phyloP scores from a whole-genome alignment of 1,284 basidiomycete genomes.

The Puccinia polysora region DNA sequence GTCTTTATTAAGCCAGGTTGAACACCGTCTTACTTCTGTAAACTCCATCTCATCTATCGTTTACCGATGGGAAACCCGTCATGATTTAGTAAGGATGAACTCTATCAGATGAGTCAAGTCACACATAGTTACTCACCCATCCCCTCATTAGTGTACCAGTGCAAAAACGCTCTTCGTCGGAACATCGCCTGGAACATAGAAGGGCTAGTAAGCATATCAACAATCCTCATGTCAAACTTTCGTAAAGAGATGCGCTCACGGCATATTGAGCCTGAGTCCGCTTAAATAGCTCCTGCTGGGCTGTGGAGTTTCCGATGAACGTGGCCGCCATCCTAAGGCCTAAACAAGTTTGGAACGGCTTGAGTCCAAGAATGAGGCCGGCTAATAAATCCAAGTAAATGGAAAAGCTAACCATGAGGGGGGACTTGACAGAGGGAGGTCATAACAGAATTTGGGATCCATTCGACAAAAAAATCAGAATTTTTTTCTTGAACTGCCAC shows the following conservation, averaged over 20 bases:
- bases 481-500: slow-evolving; percentile 52
- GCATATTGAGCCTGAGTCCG: slow-evolving; percentile 42
- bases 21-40: slow-evolving; percentile 53
- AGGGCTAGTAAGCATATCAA: slow-evolving; percentile 50
- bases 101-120: background rate
- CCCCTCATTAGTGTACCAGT: slow-evolving; percentile 55
- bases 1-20: background rate
- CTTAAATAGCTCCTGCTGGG: slow-evolving; percentile 51
- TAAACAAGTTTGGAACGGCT: slow-evolving; percentile 24
- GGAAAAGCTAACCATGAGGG: slow-evolving; percentile 19
- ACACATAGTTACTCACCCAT: slow-evolving; percentile 47
- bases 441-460: slow-evolving; percentile 53
- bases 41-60: slow-evolving; percentile 53
- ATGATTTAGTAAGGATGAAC: background rate
- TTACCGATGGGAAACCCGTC: background rate
- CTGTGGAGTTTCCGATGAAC: slow-evolving; percentile 53
- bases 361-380: too few species aligned
- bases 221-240: slow-evolving; percentile 44
- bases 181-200: slow-evolving; percentile 52
- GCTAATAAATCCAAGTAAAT: slow-evolving; percentile 2
- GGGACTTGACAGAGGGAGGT: slow-evolving; percentile 52
- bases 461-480: slow-evolving; percentile 53
- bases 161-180: slow-evolving; percentile 54
- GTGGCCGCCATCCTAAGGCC: slow-evolving; percentile 53
- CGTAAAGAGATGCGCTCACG: background rate